Percentiles rank a stretch among this genome's conserved stretches.
These are phyloP conservation scores for Debaryomyces sp. DNA, from an alignment of 1,139 yeast species.

Conservation along the genomic window DNA sequence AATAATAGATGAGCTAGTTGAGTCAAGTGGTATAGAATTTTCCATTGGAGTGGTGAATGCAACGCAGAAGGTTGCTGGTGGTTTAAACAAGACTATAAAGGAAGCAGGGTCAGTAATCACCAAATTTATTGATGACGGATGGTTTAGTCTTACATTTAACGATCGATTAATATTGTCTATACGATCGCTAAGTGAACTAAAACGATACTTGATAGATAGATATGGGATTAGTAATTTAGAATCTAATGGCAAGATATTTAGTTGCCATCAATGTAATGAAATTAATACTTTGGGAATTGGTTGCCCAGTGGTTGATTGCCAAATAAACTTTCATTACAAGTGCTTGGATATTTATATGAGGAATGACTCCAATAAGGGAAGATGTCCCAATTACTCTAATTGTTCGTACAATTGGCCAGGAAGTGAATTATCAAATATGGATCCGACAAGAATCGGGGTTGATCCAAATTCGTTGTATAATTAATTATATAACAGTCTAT, in stretches of 20 bases:
- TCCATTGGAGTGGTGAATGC: conserved; percentile 34
- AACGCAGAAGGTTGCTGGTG: conserved; percentile 26
- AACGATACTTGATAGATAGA: conserved; percentile 44
- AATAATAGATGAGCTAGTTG: conserved; percentile 49
- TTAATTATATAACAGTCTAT: not conserved
- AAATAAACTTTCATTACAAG: conserved; percentile 47
- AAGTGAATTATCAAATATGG: conserved; percentile 9
- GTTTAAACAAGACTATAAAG: conserved; percentile 25
- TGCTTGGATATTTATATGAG: conserved; percentile 48
- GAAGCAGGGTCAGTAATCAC: conserved; percentile 42
- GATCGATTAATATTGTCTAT: conserved; percentile 41
- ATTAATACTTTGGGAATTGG: conserved; percentile 57
- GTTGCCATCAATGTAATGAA: conserved; percentile 58
- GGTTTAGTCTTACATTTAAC: conserved; percentile 42
- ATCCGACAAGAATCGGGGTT: conserved; percentile 22
- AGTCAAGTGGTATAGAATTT: conserved; percentile 26
- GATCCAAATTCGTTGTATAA: conserved; percentile 15
- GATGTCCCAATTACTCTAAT: conserved; percentile 4
- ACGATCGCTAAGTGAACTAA: conserved; percentile 51
- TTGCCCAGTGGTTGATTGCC: conserved; percentile 36
- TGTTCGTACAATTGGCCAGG: conserved; percentile 5
- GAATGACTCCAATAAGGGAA: not conserved
- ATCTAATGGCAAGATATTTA: conserved; percentile 42
- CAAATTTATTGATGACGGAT: conserved; percentile 52
- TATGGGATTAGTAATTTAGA: conserved; percentile 37